phyloP scores from a whole-genome alignment of 768 basidiomycete species.

The Omphalotus guepiniiformis region DNA sequence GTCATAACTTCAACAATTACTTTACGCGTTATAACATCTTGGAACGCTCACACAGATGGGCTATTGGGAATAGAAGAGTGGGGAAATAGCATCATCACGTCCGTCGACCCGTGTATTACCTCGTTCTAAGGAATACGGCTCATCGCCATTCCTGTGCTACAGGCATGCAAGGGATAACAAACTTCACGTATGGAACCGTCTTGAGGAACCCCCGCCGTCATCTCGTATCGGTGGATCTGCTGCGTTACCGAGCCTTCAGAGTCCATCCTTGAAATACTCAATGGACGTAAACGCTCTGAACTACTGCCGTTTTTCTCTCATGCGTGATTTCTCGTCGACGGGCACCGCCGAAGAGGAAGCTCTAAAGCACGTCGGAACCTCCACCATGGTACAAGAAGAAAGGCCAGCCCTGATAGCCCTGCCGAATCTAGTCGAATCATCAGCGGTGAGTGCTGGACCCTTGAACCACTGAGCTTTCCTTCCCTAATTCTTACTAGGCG shows the following conservation, averaged over 20 bases:
- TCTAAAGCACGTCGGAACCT: too few species aligned
- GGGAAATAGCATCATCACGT: slow-evolving; percentile 71
- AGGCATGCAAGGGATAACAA: slow-evolving; percentile 89
- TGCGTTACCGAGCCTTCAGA: slow-evolving; percentile 40
- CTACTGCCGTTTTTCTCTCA: slow-evolving; percentile 85
- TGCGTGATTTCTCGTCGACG: slow-evolving; percentile 27
- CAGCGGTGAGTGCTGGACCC: slow-evolving; percentile 50
- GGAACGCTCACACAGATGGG: slow-evolving; percentile 77
- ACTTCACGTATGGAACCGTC: slow-evolving; percentile 66
- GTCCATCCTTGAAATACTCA: slow-evolving; percentile 55
- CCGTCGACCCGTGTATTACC: slow-evolving; percentile 24
- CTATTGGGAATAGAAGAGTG: slow-evolving; percentile 80
- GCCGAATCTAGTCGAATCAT: slow-evolving; percentile 87
- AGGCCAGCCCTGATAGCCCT: slow-evolving; percentile 61
- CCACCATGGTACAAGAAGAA: too few species aligned
- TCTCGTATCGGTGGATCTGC: slow-evolving; percentile 55
- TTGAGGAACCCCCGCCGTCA: slow-evolving; percentile 38
- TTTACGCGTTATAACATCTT: slow-evolving; percentile 67
- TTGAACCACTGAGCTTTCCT: not conserved
- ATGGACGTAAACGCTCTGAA: slow-evolving; percentile 92
- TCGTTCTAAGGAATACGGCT: not conserved
- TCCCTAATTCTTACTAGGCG: slow-evolving; percentile 41
- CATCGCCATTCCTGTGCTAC: slow-evolving; percentile 1
- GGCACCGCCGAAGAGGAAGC: slow-evolving; percentile 6
- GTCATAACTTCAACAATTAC: slow-evolving; percentile 72